Conservation (phyloP, 106 monocot species). For the Acorus gramineus region DNA sequence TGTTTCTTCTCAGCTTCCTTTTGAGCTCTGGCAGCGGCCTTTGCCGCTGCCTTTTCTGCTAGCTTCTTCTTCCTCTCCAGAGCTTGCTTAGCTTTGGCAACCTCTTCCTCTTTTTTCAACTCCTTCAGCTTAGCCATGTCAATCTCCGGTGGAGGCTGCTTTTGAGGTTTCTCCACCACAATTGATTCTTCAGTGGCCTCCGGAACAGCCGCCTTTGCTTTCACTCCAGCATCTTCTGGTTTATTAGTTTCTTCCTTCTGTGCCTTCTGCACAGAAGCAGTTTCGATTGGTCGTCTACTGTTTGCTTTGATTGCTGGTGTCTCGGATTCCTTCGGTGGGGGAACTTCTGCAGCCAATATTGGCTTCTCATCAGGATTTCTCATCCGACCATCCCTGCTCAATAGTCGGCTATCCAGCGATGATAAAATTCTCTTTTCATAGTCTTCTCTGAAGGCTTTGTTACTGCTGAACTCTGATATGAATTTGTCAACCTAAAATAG, state of each 20-base stretch:
- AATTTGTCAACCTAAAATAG: conserved; percentile 54
- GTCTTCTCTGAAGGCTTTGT: conserved; percentile 65
- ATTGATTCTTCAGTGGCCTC: conserved; percentile 11
- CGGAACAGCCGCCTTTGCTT: conserved; percentile 3
- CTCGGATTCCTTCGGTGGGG: conserved; percentile 1
- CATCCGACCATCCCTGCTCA: conserved; percentile 65
- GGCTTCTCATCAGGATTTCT: conserved; percentile 86
- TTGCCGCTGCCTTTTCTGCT: conserved; percentile 74
- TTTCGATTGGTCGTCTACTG: conserved; percentile 21
- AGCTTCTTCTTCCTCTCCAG: conserved; percentile 81
- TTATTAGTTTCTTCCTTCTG: conserved; percentile 18
- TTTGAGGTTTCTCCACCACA: conserved; percentile 14
- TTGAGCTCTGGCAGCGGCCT: conserved; percentile 57
- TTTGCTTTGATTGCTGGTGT: conserved; percentile 12
- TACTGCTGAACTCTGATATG: conserved; percentile 48
- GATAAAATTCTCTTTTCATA: conserved; percentile 65
- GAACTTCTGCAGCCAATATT: conserved; percentile 7
- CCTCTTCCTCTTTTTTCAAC: conserved; percentile 82
- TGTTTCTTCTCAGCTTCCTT: conserved; percentile 74
- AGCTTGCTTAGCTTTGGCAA: conserved; percentile 72
- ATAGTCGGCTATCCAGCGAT: conserved; percentile 56
- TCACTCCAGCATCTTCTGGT: conserved; percentile 11
- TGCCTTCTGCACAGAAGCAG: conserved; percentile 5
- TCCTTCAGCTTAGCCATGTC: conserved; percentile 64
- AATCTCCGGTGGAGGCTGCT: conserved; percentile 17